A percentile compares a stretch with the other conserved stretches of the same genome.
These are phyloP conservation scores for Thelonectria discophora DNA, from an alignment of 2,329 filamentous ascomycete species.

Conservation along the genomic window DNA sequence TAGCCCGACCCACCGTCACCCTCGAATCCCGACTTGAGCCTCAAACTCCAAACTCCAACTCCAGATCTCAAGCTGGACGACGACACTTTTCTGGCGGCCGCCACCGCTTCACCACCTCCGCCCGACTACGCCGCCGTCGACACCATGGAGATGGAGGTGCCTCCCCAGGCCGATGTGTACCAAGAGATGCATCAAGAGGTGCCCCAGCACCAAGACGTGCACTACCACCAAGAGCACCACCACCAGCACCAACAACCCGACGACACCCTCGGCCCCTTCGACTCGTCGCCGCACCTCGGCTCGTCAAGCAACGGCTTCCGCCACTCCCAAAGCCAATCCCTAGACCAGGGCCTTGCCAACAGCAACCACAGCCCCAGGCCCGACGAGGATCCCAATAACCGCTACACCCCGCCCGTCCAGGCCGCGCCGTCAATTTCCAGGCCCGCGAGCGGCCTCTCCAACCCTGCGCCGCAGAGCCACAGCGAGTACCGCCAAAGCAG, in stretches of 20 bases:
- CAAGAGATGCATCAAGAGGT: neutral
- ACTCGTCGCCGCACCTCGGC: conserved; percentile 55
- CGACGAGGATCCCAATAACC: conserved; percentile 54
- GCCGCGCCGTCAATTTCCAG: conserved; percentile 59
- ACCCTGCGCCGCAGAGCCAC: conserved; percentile 50
- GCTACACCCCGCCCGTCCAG: conserved; percentile 59
- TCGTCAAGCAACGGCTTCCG: conserved; percentile 49
- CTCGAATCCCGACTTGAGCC: conserved; percentile 3
- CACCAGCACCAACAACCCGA: conserved; percentile 46
- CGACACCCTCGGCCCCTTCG: conserved; percentile 60
- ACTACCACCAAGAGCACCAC: neutral
- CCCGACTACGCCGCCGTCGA: conserved; percentile 55
- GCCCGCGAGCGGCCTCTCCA: conserved; percentile 65
- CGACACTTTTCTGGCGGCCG: conserved; percentile 37
- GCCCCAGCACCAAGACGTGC: neutral
- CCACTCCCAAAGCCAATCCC: conserved; percentile 58
- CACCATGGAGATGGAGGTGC: conserved; percentile 56
- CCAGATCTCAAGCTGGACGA: conserved; percentile 55
- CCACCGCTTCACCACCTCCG: conserved; percentile 32
- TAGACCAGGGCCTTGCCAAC: conserved; percentile 58
- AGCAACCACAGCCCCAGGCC: conserved; percentile 45
- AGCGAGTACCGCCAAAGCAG: conserved; percentile 57
- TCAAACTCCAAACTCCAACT: conserved; percentile 35
- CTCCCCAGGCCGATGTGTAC: conserved; percentile 47
- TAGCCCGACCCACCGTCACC: conserved; percentile 9